Base-by-base conservation (phyloP, 257 asterid species). In the Ilex asprella region DNA sequence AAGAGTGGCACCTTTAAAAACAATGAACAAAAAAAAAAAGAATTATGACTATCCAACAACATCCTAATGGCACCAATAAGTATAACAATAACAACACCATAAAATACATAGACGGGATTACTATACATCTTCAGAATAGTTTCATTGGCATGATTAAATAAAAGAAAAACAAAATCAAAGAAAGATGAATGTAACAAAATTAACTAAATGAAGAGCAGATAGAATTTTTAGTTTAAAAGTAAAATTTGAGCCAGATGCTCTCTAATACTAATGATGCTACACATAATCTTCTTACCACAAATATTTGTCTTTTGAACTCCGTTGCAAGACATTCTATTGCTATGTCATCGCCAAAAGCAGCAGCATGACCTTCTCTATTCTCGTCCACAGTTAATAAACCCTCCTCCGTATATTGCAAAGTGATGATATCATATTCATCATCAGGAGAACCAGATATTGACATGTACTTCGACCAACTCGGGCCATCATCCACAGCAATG, bases 271-370 rank as follows among this genome's bases (percentile, higher is more conserved):
- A 88, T 96, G 50, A 86, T 96, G 15, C 98, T 96, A 31, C 39
- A 95, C 96, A 69, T 95, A 95, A 0, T 94, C 92, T 52, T 61
- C 88, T 73, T 76, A 91, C 99, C 95, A 92, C 99, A 75, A 81
- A 92, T 50, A 92, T 80, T 79, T 92, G 97, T 71, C 99, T 74
- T 73, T 85, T 89, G 73, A 86, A 92, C 78, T 92, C 97, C 0
- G 96, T 84, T 2, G 99, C 97, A 39, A 92, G 93, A 66, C 96
- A 92, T 78, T 92, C 97, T 12, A 92, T 92, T 1, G 99, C 99
- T 68, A 92, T 86, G 73, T 92, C 99, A 55, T 92, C 99, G 16
- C 99, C 99, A 32, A 92, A 92, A 43, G 97, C 99, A 70, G 97
- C 97, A 0, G 96, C 95, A 55, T 61, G 95, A 11, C 98, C 95